These are phyloP conservation scores for Jacaranda copaia DNA, from an alignment of 257 asterid genomes.

Conservation along the genomic window DNA sequence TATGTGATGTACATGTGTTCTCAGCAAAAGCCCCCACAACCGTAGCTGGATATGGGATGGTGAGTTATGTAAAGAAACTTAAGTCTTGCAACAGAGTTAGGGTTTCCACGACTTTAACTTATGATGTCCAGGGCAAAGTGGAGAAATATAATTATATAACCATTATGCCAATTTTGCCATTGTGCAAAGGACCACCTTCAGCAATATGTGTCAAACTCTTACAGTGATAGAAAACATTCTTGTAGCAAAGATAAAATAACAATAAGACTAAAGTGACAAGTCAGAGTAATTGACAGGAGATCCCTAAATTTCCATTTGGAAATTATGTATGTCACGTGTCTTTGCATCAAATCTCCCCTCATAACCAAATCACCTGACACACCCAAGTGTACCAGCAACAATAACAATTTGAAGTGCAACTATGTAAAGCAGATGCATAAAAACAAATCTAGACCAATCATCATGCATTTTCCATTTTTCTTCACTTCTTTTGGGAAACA, in stretches of 20 bases:
- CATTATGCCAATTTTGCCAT: neutral
- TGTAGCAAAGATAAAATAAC: neutral
- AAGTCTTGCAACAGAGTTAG: neutral
- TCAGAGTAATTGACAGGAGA: neutral
- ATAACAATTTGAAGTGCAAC: constrained; percentile 7
- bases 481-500: neutral
- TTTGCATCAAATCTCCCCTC: neutral
- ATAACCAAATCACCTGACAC: neutral
- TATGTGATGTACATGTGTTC: constrained; percentile 12
- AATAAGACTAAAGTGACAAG: neutral
- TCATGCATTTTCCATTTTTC: constrained; percentile 2
- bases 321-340: neutral
- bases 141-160: constrained; percentile 7
- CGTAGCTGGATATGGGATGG: neutral
- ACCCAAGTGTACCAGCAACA: neutral
- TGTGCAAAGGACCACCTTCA: neutral
- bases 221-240: neutral
- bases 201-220: neutral
- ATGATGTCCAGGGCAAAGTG: constrained; percentile 3
- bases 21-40: constrained; percentile 16
- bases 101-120: neutral
- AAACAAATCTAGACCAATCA: neutral
- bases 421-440: neutral
- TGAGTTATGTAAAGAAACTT: neutral
- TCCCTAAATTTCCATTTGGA: neutral